A percentile compares a stretch with the other conserved stretches of the same genome.
These are phyloP conservation scores for Aspergillus sp. DNA, from an alignment of 2,329 filamentous ascomycete species.

Conservation along the genomic window DNA sequence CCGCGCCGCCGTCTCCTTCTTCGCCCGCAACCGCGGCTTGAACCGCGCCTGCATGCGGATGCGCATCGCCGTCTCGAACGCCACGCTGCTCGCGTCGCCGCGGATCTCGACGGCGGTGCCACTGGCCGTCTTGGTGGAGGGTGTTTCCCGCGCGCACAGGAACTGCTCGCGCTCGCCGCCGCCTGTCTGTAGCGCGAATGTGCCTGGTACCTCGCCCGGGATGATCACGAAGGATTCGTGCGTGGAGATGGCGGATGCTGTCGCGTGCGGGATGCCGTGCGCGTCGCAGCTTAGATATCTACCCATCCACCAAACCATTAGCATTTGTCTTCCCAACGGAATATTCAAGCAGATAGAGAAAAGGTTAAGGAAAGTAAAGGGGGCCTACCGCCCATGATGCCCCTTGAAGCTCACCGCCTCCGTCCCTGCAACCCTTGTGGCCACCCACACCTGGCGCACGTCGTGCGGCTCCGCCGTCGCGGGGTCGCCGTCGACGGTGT, in stretches of 20 bases:
- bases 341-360: no score
- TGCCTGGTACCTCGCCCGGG: constrained; percentile 63
- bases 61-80: constrained; percentile 69
- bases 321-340: no score
- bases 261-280: constrained; percentile 73
- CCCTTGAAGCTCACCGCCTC: constrained; percentile 84
- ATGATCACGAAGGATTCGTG: constrained; percentile 79
- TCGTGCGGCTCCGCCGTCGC: constrained; percentile 91
- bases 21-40: constrained; percentile 77
- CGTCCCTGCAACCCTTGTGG: constrained; percentile 77
- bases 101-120: constrained; percentile 65
- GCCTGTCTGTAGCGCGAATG: constrained; percentile 70
- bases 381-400: constrained; percentile 71
- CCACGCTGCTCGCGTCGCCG: constrained; percentile 69
- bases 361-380: neutral
- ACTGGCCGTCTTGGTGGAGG: constrained; percentile 35
- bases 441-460: constrained; percentile 93
- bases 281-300: constrained; percentile 87
- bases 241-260: constrained; percentile 75
- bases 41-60: constrained; percentile 94
- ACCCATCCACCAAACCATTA: neutral
- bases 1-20: constrained; percentile 77
- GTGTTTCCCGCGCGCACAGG: constrained; percentile 59
- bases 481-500: constrained; percentile 80
- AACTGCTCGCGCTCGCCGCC: constrained; percentile 62